Conservation (phyloP, 2,329 filamentous ascomycete genomes). For the Neopestalotiopsis sp. region DNA sequence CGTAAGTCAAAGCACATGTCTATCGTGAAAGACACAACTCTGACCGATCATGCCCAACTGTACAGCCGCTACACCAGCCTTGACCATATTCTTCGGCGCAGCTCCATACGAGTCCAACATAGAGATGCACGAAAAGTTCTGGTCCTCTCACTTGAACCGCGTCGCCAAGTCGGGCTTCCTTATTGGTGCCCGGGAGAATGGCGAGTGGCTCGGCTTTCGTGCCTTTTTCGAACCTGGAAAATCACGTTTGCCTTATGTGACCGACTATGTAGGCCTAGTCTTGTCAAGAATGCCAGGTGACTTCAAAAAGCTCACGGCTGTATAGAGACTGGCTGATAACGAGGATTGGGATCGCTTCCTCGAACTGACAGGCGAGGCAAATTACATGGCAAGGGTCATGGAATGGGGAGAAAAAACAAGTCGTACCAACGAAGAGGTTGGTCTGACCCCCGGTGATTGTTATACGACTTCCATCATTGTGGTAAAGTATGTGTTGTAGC, state of each 20-base stretch:
- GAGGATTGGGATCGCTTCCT: constrained; percentile 14
- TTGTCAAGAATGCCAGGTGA: background rate
- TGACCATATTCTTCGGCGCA: constrained; percentile 14
- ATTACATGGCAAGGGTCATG: background rate
- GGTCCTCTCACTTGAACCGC: constrained; percentile 10
- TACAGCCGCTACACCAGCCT: constrained; percentile 6
- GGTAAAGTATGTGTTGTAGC: background rate
- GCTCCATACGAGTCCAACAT: constrained; percentile 10
- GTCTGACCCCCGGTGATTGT: background rate
- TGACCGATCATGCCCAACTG: background rate
- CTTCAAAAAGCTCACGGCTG: background rate
- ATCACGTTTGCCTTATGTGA: constrained; percentile 4
- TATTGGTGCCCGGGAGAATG: background rate
- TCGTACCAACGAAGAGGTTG: background rate
- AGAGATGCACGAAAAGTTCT: constrained; percentile 14
- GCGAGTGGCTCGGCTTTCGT: constrained; percentile 8
- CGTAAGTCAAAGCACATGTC: background rate
- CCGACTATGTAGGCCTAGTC: background rate
- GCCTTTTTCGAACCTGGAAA: constrained; percentile 10
- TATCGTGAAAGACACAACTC: background rate
- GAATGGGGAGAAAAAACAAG: constrained; percentile 8
- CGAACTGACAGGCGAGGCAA: background rate
- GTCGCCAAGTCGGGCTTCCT: constrained; percentile 6
- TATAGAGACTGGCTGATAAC: background rate
- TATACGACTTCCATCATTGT: constrained; percentile 14